Evolutionary conservation across 2,329 filamentous ascomycete genomes (phyloP).

Genomic region (Cryphonectria radicalis): DNA sequence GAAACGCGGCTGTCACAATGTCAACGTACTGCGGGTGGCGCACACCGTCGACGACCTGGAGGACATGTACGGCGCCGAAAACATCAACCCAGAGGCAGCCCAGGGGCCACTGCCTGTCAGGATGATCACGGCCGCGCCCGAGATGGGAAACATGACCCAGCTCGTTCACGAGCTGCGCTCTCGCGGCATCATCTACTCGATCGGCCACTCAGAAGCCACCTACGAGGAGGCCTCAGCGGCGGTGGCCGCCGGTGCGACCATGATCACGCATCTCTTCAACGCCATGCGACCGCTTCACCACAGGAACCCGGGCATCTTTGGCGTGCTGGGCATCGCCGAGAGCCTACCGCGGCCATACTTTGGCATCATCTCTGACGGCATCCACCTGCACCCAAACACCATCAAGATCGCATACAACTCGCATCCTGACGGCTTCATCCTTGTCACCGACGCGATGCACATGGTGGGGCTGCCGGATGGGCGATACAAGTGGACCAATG

Average conservation of each 20-base stretch:
- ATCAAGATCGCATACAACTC: conserved; percentile 89
- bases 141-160: conserved; percentile 70
- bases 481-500: conserved; percentile 84
- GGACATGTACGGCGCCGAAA: conserved; percentile 72
- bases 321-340: conserved; percentile 73
- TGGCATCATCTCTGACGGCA: conserved; percentile 87
- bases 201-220: conserved; percentile 86
- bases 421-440: conserved; percentile 81
- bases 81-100: conserved; percentile 54
- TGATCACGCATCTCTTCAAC: conserved; percentile 95
- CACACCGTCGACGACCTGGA: conserved; percentile 68
- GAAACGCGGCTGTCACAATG: conserved; percentile 86
- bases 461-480: conserved; percentile 84
- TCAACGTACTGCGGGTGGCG: conserved; percentile 69
- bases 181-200: conserved; percentile 74
- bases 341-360: conserved; percentile 71
- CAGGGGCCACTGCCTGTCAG: conserved; percentile 59
- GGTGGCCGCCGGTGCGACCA: conserved; percentile 75
- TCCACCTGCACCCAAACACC: conserved; percentile 85
- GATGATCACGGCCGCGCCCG: conserved; percentile 86
- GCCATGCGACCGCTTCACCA: conserved; percentile 91
- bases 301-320: conserved; percentile 89
- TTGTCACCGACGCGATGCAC: conserved; percentile 93
- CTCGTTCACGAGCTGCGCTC: conserved; percentile 69
- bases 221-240: conserved; percentile 79